Conservation (phyloP, 108 stramenopile species). For the Nannochloropsis gaditana region DNA sequence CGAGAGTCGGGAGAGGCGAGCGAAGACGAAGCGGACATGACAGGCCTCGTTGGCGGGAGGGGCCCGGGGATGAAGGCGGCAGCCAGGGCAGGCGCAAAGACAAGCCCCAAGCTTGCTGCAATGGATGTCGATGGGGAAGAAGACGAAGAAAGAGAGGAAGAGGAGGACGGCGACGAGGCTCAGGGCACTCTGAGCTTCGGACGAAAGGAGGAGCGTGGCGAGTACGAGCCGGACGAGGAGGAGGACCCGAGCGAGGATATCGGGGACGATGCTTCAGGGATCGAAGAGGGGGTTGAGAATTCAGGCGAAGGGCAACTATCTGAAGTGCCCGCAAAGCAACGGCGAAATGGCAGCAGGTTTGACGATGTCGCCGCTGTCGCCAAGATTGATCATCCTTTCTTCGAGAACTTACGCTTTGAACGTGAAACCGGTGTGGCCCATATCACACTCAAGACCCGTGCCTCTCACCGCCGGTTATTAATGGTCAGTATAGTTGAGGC, state of each 20-base stretch:
- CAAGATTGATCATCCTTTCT: neutral
- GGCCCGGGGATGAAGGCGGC: neutral
- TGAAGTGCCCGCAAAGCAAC: slow-evolving; percentile 28
- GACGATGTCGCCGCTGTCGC: neutral
- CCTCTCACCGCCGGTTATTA: slow-evolving; percentile 69
- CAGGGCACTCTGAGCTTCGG: slow-evolving; percentile 51
- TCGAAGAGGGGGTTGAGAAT: neutral
- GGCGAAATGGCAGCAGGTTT: slow-evolving; percentile 22
- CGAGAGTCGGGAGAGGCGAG: neutral
- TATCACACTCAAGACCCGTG: slow-evolving; percentile 35
- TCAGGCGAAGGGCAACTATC: neutral
- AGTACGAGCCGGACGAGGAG: slow-evolving; percentile 48
- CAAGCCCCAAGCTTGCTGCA: neutral
- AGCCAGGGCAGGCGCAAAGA: neutral
- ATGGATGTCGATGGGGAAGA: slow-evolving; percentile 37
- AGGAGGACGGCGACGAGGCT: slow-evolving; percentile 61
- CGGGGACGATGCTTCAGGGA: neutral
- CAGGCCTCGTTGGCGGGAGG: neutral
- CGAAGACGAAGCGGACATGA: neutral
- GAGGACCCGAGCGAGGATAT: slow-evolving; percentile 60
- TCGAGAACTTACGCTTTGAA: slow-evolving; percentile 26
- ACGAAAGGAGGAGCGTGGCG: slow-evolving; percentile 54
- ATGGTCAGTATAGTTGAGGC: slow-evolving; percentile 91
- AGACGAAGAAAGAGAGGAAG: slow-evolving; percentile 66
- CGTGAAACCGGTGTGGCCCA: slow-evolving; percentile 38